Evolutionary conservation across 768 basidiomycete genomes (phyloP).

Genomic region (Trametes meyenii): DNA sequence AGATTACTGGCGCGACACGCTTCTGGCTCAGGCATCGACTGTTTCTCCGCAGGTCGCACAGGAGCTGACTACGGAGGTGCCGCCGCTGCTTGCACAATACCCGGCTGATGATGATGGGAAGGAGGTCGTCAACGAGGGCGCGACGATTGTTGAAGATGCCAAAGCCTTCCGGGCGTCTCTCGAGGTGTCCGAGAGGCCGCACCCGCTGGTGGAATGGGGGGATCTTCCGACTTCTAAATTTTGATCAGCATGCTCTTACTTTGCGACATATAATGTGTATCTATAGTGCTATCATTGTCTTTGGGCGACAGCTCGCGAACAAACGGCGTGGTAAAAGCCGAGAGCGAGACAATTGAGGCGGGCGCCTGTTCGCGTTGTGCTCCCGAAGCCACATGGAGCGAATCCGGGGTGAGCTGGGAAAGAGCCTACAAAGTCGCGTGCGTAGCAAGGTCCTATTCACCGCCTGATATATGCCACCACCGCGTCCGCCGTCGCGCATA

Average conservation of each 20-base stretch:
- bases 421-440: slow-evolving; percentile 1
- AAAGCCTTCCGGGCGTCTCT: slow-evolving; percentile 67
- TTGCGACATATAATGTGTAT: slow-evolving; percentile 4
- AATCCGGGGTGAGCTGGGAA: slow-evolving; percentile 7
- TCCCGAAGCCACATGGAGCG: neutral
- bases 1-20: slow-evolving; percentile 57
- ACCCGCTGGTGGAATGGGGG: slow-evolving; percentile 72
- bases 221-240: slow-evolving; percentile 67
- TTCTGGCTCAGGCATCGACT: slow-evolving; percentile 44
- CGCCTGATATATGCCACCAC: slow-evolving; percentile 19
- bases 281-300: neutral
- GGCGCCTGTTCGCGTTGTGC: neutral
- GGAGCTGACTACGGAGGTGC: slow-evolving; percentile 56
- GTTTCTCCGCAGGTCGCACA: slow-evolving; percentile 42
- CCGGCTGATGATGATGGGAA: slow-evolving; percentile 58
- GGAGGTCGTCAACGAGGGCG: slow-evolving; percentile 45
- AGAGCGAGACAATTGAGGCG: slow-evolving; percentile 19
- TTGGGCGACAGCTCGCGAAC: neutral
- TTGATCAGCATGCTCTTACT: slow-evolving; percentile 34
- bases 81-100: slow-evolving; percentile 55
- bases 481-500: neutral
- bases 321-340: neutral
- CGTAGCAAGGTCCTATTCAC: slow-evolving; percentile 2
- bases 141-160: slow-evolving; percentile 66
- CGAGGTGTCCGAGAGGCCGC: slow-evolving; percentile 55